Evolutionary conservation across 2,329 filamentous ascomycete genomes (phyloP).

Genomic region (Aspergillus fructus): DNA sequence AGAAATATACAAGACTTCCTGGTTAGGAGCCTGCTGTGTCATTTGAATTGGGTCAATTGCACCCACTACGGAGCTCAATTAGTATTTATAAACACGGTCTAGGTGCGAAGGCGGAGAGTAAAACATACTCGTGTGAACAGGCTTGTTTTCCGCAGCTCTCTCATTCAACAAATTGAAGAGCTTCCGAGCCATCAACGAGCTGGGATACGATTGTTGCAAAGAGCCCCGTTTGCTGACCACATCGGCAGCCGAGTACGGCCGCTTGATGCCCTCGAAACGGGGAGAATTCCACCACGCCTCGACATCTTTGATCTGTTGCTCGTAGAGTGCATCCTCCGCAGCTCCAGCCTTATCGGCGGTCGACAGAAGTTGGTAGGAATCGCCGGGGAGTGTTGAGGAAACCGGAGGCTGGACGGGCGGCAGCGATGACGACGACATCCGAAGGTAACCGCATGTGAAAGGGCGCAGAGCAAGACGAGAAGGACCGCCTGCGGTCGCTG

Average conservation of each 20-base stretch:
- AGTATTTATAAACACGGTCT: slow-evolving; percentile 1
- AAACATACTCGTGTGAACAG: slow-evolving; percentile 80
- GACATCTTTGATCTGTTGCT: slow-evolving; percentile 79
- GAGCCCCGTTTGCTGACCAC: slow-evolving; percentile 91
- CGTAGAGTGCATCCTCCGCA: slow-evolving; percentile 81
- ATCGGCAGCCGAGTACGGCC: slow-evolving; percentile 86
- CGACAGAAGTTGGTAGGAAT: slow-evolving; percentile 82
- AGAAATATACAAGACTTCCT: slow-evolving; percentile 93
- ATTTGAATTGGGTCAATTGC: slow-evolving; percentile 99
- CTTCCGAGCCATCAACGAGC: slow-evolving; percentile 92
- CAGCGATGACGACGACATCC: slow-evolving; percentile 55
- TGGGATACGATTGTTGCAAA: slow-evolving; percentile 82
- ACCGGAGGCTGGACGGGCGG: slow-evolving; percentile 61
- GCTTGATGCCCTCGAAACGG: slow-evolving; percentile 83
- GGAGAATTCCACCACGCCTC: slow-evolving; percentile 87
- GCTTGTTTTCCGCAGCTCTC: slow-evolving; percentile 73
- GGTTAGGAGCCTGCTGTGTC: slow-evolving; percentile 95
- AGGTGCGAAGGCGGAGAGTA: background rate
- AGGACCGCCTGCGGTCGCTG: slow-evolving; percentile 21
- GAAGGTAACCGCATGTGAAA: slow-evolving; percentile 39
- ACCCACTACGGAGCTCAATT: slow-evolving; percentile 64
- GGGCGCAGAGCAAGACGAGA: slow-evolving; percentile 30
- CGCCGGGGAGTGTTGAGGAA: slow-evolving; percentile 62
- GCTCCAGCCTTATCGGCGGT: slow-evolving; percentile 73
- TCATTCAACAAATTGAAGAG: slow-evolving; percentile 86